phyloP scores from a whole-genome alignment of 805 yeast species.

The Middelhovenomyces tepae region DNA sequence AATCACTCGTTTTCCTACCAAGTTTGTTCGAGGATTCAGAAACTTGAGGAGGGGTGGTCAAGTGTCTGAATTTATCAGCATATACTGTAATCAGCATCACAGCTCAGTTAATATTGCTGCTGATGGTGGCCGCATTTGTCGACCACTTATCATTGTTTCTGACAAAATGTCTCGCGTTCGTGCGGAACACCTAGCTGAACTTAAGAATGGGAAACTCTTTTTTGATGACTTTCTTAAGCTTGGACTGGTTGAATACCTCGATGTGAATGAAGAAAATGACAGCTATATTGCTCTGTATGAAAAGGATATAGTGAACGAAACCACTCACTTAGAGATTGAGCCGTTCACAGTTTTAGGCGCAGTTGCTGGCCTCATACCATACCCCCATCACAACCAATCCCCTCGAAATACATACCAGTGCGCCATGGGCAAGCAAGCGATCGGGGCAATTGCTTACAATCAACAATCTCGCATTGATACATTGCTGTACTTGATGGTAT shows the following conservation, averaged over 20 bases:
- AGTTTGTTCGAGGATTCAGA: constrained; percentile 74
- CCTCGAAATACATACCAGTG: constrained; percentile 90
- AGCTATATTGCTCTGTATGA: constrained; percentile 88
- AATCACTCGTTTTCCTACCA: constrained; percentile 76
- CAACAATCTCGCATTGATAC: constrained; percentile 96
- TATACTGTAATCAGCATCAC: constrained; percentile 84
- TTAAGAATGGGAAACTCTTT: constrained; percentile 63
- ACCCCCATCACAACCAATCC: constrained; percentile 88
- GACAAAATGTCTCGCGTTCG: constrained; percentile 61
- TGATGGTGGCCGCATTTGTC: constrained; percentile 97
- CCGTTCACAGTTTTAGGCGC: constrained; percentile 91
- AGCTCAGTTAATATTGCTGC: constrained; percentile 94
- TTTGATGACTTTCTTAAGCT: constrained; percentile 82
- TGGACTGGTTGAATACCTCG: constrained; percentile 91
- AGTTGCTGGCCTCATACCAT: constrained; percentile 86
- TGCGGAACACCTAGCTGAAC: constrained; percentile 54
- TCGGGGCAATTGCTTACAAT: constrained; percentile 96
- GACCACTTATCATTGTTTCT: constrained; percentile 86
- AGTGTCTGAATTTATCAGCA: constrained; percentile 82
- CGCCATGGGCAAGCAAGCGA: constrained; percentile 99
- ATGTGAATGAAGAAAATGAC: constrained; percentile 96
- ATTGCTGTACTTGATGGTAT: constrained; percentile 87
- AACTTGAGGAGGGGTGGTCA: constrained; percentile 73
- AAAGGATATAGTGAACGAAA: constrained; percentile 42
- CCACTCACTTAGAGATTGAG: constrained; percentile 91